These are phyloP conservation scores for Salinomyces thailandicus DNA, from an alignment of 2,329 filamentous ascomycete species.

Conservation along the genomic window DNA sequence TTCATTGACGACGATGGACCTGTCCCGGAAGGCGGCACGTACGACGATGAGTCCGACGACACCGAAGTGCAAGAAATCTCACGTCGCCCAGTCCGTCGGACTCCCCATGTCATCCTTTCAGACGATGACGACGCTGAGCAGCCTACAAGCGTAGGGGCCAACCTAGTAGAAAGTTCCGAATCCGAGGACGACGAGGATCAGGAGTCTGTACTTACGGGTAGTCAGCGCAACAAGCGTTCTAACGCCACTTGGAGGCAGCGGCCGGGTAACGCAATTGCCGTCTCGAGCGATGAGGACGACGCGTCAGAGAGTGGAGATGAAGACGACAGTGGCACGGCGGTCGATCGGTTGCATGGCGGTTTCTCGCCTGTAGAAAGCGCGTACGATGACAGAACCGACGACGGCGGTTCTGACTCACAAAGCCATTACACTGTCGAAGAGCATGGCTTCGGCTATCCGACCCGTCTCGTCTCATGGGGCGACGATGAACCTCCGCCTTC, in stretches of 20 bases:
- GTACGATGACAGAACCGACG: not conserved
- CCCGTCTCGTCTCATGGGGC: no score
- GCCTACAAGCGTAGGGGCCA: slow-evolving; percentile 1
- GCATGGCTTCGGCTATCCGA: no score
- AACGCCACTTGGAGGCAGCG: not conserved
- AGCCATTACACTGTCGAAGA: no score
- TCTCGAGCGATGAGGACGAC: slow-evolving; percentile 4
- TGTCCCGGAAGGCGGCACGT: slow-evolving; percentile 2
- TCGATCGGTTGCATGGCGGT: not conserved
- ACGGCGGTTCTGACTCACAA: not conserved
- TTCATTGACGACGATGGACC: slow-evolving; percentile 13
- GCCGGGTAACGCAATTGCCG: not conserved
- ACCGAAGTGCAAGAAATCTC: slow-evolving; percentile 3
- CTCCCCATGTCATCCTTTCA: slow-evolving; percentile 10
- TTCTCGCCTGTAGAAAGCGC: not conserved
- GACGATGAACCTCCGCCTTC: not conserved
- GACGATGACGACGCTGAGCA: slow-evolving; percentile 13
- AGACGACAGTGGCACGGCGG: not conserved
- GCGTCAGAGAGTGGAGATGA: not conserved
- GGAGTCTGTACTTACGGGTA: not conserved
- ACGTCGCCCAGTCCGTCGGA: slow-evolving; percentile 1
- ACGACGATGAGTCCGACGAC: slow-evolving; percentile 5
- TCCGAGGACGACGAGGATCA: slow-evolving; percentile 4
- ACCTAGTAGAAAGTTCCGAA: slow-evolving; percentile 1
- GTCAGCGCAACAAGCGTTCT: slow-evolving; percentile 1